Evolutionary conservation across 495 filamentous ascomycete species (phyloP).

Genomic region (Neurospora cerealis): DNA sequence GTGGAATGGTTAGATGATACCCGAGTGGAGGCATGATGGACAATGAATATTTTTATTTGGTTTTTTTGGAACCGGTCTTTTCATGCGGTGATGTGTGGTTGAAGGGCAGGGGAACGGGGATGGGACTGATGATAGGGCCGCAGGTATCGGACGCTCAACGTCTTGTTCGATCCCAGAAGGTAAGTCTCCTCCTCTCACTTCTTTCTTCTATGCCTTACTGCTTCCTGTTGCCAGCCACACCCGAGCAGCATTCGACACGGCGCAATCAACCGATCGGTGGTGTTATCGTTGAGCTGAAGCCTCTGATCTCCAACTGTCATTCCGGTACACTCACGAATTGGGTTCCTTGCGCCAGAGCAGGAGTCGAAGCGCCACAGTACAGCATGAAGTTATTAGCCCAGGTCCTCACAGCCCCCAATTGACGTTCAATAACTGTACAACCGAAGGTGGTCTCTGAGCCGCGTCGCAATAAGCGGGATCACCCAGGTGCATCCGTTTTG

Average conservation of each 20-base stretch:
- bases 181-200: background rate
- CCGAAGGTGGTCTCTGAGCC: background rate
- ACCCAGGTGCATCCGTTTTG: background rate
- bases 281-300: background rate
- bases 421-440: background rate
- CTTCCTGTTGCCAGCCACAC: background rate
- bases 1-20: background rate
- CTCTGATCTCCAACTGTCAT: background rate
- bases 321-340: background rate
- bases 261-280: background rate
- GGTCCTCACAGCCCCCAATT: background rate
- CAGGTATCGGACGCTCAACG: background rate
- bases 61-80: background rate
- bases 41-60: background rate
- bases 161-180: background rate
- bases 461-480: background rate
- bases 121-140: background rate
- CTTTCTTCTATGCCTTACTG: background rate
- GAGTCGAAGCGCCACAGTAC: background rate
- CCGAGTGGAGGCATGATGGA: background rate
- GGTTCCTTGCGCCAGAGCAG: background rate
- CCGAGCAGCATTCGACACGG: background rate
- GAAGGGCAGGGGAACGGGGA: background rate
- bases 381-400: background rate
- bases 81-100: background rate